Base-by-base conservation (phyloP, 192 early-diverging fungal species). In the Lobulomyces angularis region DNA sequence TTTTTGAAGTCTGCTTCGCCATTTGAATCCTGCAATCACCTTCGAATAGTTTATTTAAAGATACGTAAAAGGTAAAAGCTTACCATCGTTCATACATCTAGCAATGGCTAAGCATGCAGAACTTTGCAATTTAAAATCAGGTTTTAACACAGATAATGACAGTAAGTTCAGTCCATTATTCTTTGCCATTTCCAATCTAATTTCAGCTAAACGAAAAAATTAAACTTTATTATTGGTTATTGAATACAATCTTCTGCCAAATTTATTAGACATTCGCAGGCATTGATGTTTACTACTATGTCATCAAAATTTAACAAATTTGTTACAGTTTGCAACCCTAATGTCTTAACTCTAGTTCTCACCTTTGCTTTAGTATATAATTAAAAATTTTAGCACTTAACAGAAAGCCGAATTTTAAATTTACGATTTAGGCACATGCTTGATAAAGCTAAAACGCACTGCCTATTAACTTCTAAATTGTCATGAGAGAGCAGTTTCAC, bases 241-340 rank as follows among this genome's bases (percentile, higher is more conserved):
- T 11, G 37, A 46, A 41, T 49, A 74, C 69, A 50, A 43, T 75
- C 72, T 41, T 73, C 69, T 3, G 65, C 53, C 23, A 75, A 29
- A 33, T 61, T 64, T 14, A 55, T 42, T 5, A 75, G 19, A 36
- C 67, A 75, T n/a, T 73, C 65, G 27, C 52, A 43, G 0, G 67
- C 53, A 49, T 71, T 69, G 8, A 65, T 48, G 14, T 63, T n/a
- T 0, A 59, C 62, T 30, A 49, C 48, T 7, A 46, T 18, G 38
- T 74, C 69, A 14, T 65, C 59, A 23, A 28, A 33, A 2, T 30
- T 25, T 9, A 74, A 50, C 27, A 69, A 56, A 28, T 50, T 51
- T 8, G 62, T 25, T 3, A 71, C 51, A 1, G 46, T 34, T 11
- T 27, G 21, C 9, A 75, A 40, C 28, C 37, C 46, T 14, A 67